A percentile compares a stretch with the other conserved stretches of the same genome.
Conservation (phyloP, 805 yeast genomes). For the Zygoascus bituminiphila region DNA sequence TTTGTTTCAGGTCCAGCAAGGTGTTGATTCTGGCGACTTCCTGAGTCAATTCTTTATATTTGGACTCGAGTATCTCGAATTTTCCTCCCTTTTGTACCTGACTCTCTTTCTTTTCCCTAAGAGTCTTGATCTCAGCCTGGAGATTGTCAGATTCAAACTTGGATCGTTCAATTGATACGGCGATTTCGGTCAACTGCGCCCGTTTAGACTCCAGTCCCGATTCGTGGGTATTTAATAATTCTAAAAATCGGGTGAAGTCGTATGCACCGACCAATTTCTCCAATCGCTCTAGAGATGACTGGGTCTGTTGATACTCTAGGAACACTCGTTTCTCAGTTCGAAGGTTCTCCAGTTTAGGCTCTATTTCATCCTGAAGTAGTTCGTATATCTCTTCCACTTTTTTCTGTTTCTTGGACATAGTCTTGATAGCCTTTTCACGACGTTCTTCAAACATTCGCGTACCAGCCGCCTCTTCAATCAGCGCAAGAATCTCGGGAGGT, state of each 20-base stretch:
- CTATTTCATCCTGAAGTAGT: constrained; percentile 76
- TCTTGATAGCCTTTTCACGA: constrained; percentile 81
- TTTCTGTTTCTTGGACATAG: constrained; percentile 84
- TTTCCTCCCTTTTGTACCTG: constrained; percentile 55
- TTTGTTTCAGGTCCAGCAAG: constrained; percentile 46
- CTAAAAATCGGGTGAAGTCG: constrained; percentile 46
- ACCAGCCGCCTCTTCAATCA: constrained; percentile 98
- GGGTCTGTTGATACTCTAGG: constrained; percentile 79
- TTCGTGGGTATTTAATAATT: constrained; percentile 36
- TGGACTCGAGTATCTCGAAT: constrained; percentile 49
- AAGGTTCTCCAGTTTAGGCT: constrained; percentile 78
- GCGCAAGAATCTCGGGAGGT: constrained; percentile 77
- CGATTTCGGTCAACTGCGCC: constrained; percentile 31
- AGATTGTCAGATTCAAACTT: constrained; percentile 49
- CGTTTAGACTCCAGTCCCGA: constrained; percentile 11
- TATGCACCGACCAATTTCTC: constrained; percentile 70
- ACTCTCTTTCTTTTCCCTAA: constrained; percentile 44
- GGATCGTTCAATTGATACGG: constrained; percentile 38
- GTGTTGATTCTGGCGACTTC: constrained; percentile 63
- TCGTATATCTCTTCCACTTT: constrained; percentile 71
- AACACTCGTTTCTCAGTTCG: constrained; percentile 75
- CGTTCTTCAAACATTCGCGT: constrained; percentile 93
- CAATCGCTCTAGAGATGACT: constrained; percentile 67
- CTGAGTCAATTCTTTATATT: constrained; percentile 51
- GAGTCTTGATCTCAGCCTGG: constrained; percentile 50